Percentiles rank a stretch among this genome's conserved stretches.
These are phyloP conservation scores for Candida verbasci DNA, from an alignment of 805 yeast species.

Conservation along the genomic window DNA sequence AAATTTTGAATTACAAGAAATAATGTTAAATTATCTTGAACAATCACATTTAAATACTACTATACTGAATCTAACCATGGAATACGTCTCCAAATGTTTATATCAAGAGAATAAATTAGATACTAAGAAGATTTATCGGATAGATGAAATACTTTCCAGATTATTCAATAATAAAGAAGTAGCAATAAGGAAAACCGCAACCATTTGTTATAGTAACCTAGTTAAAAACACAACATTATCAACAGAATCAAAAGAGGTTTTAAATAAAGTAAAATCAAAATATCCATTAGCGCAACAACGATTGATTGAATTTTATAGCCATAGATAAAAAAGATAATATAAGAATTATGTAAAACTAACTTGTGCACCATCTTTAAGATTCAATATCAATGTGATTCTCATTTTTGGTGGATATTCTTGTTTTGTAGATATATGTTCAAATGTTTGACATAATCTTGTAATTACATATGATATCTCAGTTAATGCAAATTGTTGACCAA, in stretches of 20 bases:
- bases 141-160: constrained; percentile 27
- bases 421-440: constrained; percentile 1
- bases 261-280: constrained; percentile 12
- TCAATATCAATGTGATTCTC: neutral
- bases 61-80: constrained; percentile 5
- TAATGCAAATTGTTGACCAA: constrained; percentile 54
- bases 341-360: neutral
- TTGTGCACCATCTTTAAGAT: neutral
- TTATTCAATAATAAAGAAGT: constrained; percentile 28
- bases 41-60: neutral
- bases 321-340: constrained; percentile 6
- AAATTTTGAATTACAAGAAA: constrained; percentile 5
- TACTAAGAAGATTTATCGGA: neutral
- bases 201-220: constrained; percentile 35
- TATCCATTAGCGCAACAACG: constrained; percentile 41
- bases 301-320: constrained; percentile 44
- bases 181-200: constrained; percentile 29
- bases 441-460: constrained; percentile 28
- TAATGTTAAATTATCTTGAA: constrained; percentile 5
- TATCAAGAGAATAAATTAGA: constrained; percentile 1
- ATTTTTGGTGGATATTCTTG: constrained; percentile 4
- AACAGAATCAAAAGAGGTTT: neutral
- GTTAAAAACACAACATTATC: constrained; percentile 15
- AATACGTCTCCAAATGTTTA: constrained; percentile 6
- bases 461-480: constrained; percentile 46